A percentile compares a stretch with the other conserved stretches of the same genome.
phyloP scores from a whole-genome alignment of 1,284 basidiomycete species.

The Sanghuangporus weigelae region DNA sequence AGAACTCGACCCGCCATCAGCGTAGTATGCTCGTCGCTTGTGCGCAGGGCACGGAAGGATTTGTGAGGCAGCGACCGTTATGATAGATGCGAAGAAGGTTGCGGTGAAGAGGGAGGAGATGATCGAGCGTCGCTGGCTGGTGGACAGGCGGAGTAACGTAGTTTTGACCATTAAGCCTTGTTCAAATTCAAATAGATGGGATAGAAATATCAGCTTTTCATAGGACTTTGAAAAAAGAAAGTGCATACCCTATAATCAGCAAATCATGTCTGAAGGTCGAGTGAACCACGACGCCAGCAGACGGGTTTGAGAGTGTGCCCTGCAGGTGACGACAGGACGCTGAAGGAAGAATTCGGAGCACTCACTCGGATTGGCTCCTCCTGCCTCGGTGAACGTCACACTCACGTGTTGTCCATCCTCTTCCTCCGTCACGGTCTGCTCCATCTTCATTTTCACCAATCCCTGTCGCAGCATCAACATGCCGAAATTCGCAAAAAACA shows the following conservation, averaged over 20 bases:
- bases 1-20: constrained; percentile 28
- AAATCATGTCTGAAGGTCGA: constrained; percentile 6
- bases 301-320: background rate
- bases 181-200: background rate
- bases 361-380: background rate
- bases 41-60: constrained; percentile 73
- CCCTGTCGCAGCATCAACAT: constrained; percentile 20
- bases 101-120: constrained; percentile 73
- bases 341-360: background rate
- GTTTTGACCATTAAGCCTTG: constrained; percentile 31
- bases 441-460: too few species aligned
- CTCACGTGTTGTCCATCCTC: background rate
- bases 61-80: constrained; percentile 77
- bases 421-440: background rate
- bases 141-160: constrained; percentile 46
- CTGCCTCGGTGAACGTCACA: background rate
- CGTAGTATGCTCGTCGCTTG: constrained; percentile 46
- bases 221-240: background rate
- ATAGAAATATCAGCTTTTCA: background rate
- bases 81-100: constrained; percentile 68
- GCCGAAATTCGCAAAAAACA: constrained; percentile 35
- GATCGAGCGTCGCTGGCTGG: constrained; percentile 60
- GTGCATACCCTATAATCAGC: background rate
- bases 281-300: background rate
- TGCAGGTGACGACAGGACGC: background rate